A percentile compares a stretch with the other conserved stretches of the same genome.
Conservation (phyloP, 495 filamentous ascomycete species). For the Penicillium macrosclerotiorum region DNA sequence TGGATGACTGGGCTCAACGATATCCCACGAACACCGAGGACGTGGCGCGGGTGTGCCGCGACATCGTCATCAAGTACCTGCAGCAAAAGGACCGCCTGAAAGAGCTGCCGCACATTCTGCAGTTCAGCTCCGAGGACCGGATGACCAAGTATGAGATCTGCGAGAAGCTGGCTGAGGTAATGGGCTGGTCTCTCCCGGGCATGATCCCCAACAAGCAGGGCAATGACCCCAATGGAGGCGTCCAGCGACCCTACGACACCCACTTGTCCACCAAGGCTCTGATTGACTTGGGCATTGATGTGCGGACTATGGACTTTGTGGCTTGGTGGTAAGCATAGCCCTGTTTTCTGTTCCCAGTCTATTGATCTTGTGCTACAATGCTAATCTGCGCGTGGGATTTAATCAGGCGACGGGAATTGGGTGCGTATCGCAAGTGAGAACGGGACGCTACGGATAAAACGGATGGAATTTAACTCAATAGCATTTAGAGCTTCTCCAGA, state of each 20-base stretch:
- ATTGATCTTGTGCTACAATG: too few relatives aligned
- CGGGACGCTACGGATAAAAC: not conserved
- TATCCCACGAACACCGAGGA: conserved; percentile 89
- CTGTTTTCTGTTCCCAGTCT: conserved; percentile 18
- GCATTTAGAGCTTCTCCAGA: too few relatives aligned
- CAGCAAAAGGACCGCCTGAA: conserved; percentile 35
- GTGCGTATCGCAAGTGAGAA: conserved; percentile 36
- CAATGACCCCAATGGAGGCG: conserved; percentile 70
- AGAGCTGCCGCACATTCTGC: conserved; percentile 68
- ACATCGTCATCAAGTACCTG: conserved; percentile 69
- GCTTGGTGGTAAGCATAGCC: conserved; percentile 72
- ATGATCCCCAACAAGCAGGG: conserved; percentile 72
- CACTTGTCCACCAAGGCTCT: conserved; percentile 78
- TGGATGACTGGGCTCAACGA: conserved; percentile 86
- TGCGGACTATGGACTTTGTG: conserved; percentile 71
- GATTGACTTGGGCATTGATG: conserved; percentile 72
- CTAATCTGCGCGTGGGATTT: too few relatives aligned
- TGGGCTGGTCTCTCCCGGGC: conserved; percentile 69
- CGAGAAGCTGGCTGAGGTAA: conserved; percentile 73
- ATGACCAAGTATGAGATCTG: conserved; percentile 94
- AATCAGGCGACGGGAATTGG: conserved; percentile 40
- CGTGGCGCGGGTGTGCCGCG: conserved; percentile 74
- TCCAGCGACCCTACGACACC: conserved; percentile 84
- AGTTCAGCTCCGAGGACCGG: conserved; percentile 84
- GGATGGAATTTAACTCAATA: too few relatives aligned